phyloP scores from a whole-genome alignment of 495 filamentous ascomycete species.

The Penicillium goetzii region DNA sequence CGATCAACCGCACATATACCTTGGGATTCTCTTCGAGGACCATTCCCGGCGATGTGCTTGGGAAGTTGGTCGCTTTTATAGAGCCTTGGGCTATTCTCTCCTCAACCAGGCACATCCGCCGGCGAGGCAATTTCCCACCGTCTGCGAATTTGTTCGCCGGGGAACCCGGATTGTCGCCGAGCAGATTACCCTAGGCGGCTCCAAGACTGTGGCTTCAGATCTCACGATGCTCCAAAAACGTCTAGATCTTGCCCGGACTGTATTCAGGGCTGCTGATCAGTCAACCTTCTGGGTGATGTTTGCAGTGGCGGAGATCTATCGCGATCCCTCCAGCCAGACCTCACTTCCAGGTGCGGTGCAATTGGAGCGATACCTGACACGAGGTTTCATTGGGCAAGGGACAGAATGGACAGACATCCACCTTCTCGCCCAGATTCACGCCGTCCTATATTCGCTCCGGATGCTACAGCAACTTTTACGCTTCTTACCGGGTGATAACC shows the following conservation, averaged over 20 bases:
- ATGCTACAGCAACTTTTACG: constrained; percentile 61
- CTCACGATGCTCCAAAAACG: constrained; percentile 20
- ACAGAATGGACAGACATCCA: constrained; percentile 65
- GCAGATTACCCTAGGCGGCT: constrained; percentile 28
- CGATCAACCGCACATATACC: constrained; percentile 51
- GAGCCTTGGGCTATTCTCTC: constrained; percentile 62
- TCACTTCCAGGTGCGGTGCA: constrained; percentile 18
- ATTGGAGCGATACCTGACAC: constrained; percentile 31
- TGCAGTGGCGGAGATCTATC: constrained; percentile 39
- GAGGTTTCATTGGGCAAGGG: constrained; percentile 30
- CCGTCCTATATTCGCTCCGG: constrained; percentile 66
- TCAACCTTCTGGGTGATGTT: constrained; percentile 43
- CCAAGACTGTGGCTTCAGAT: constrained; percentile 22
- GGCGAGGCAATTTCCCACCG: constrained; percentile 16
- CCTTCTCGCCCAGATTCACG: constrained; percentile 63
- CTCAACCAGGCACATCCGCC: constrained; percentile 46
- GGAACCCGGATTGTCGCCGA: constrained; percentile 44
- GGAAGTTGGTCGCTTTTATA: constrained; percentile 55
- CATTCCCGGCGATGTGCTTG: constrained; percentile 64
- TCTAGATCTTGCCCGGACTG: constrained; percentile 24
- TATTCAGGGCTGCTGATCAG: constrained; percentile 14
- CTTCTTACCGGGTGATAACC: constrained; percentile 19
- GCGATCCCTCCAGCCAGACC: constrained; percentile 6
- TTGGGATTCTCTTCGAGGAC: constrained; percentile 63
- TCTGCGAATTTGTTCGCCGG: constrained; percentile 55